Conservation (phyloP, 1,139 yeast species). For the Nakaseomyces delphensis region DNA sequence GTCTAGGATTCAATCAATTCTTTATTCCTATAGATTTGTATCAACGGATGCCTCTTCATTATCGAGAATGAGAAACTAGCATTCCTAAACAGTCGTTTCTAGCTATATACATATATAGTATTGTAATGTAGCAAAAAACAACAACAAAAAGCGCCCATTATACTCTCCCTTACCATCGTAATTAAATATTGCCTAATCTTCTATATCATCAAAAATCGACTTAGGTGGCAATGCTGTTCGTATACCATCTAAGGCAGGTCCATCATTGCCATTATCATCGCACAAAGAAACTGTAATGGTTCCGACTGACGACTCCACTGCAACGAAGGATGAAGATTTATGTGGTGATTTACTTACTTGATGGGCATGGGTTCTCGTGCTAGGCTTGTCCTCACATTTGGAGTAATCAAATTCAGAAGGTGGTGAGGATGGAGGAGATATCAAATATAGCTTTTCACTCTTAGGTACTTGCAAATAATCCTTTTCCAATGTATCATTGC, state of each 20-base stretch:
- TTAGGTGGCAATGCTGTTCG: conserved; percentile 31
- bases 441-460: conserved; percentile 30
- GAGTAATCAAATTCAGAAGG: conserved; percentile 35
- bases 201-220: conserved; percentile 32
- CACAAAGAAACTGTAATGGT: conserved; percentile 16
- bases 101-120: too few relatives aligned
- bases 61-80: too few relatives aligned
- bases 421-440: conserved; percentile 38
- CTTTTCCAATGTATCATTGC: conserved; percentile 13
- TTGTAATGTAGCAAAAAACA: too few relatives aligned
- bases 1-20: too few relatives aligned
- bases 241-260: conserved; percentile 8
- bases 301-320: conserved; percentile 11
- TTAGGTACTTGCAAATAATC: conserved; percentile 31
- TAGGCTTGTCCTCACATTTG: conserved; percentile 33
- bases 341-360: conserved; percentile 8
- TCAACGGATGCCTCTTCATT: too few relatives aligned
- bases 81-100: too few relatives aligned
- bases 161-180: background rate
- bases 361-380: conserved; percentile 12
- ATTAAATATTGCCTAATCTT: conserved; percentile 5
- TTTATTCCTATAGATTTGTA: too few relatives aligned
- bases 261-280: background rate
- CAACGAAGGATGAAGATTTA: conserved; percentile 7
- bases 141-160: too few relatives aligned